Evolutionary conservation across 352 stramenopile species (phyloP).

Genomic region (Phytophthora uliginosa): DNA sequence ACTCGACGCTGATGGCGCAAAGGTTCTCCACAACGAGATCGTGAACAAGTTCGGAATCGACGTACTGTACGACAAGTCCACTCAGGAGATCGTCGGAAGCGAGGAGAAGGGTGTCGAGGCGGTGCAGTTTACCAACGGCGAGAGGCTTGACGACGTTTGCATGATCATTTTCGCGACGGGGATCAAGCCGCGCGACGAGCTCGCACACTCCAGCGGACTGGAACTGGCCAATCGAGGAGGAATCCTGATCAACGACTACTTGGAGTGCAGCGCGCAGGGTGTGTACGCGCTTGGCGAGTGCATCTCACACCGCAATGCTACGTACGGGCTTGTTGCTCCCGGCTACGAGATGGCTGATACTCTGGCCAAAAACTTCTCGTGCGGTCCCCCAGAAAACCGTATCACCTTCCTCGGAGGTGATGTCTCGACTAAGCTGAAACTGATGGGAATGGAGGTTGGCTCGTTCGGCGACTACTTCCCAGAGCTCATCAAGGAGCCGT

Average conservation of each 20-base stretch:
- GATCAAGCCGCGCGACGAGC: conserved; percentile 94
- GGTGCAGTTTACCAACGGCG: conserved; percentile 87
- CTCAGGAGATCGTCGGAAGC: conserved; percentile 54
- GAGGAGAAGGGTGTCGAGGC: conserved; percentile 72
- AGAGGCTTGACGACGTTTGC: conserved; percentile 84
- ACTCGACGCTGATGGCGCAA: conserved; percentile 92
- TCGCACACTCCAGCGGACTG: conserved; percentile 74
- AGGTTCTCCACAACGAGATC: conserved; percentile 92
- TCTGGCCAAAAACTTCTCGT: conserved; percentile 84
- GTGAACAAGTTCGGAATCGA: conserved; percentile 84
- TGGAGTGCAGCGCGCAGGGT: conserved; percentile 76
- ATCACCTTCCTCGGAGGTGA: conserved; percentile 87
- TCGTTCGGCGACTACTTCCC: conserved; percentile 91
- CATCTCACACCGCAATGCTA: conserved; percentile 91
- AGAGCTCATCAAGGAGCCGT: conserved; percentile 81
- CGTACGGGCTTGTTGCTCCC: conserved; percentile 94
- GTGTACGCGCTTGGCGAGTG: conserved; percentile 95
- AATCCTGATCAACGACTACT: conserved; percentile 92
- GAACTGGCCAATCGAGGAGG: conserved; percentile 83
- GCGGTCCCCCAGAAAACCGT: conserved; percentile 27
- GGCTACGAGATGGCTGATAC: conserved; percentile 94
- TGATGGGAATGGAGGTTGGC: conserved; percentile 95
- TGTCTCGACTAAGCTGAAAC: conserved; percentile 95
- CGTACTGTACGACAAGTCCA: conserved; percentile 92
- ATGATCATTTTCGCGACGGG: conserved; percentile 94